Evolutionary conservation across 257 asterid species (phyloP).

Genomic region (Solanum pennellii): DNA sequence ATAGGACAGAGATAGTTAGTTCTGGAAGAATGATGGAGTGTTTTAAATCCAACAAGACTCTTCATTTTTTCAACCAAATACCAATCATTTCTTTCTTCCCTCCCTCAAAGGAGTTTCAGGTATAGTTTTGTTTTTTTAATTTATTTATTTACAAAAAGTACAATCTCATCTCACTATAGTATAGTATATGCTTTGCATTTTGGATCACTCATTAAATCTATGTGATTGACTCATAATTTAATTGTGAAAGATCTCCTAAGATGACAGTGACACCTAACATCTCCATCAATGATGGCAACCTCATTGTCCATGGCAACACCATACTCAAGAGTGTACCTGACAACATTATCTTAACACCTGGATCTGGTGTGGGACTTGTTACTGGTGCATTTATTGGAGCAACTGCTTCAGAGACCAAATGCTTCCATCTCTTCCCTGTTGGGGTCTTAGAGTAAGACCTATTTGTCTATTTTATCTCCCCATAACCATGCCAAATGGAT

Average conservation of each 20-base stretch:
- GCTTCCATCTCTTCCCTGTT: conserved; percentile 78
- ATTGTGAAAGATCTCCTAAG: conserved; percentile 16
- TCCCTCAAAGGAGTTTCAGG: not conserved
- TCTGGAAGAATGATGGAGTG: conserved; percentile 8
- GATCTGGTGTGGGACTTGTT: conserved; percentile 68
- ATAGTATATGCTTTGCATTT: not conserved
- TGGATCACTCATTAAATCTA: not conserved
- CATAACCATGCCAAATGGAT: not conserved
- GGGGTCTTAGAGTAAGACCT: conserved; percentile 76
- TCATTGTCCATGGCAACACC: conserved; percentile 88
- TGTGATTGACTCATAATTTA: not conserved
- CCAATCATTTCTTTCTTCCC: not conserved
- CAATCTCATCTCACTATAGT: too few species aligned
- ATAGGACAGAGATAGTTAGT: not conserved
- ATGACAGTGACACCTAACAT: conserved; percentile 90
- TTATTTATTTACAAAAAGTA: too few species aligned
- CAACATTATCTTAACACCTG: conserved; percentile 69
- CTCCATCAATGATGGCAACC: conserved; percentile 72
- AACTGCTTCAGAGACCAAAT: conserved; percentile 57
- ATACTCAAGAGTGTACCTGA: conserved; percentile 78
- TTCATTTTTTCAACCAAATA: conserved; percentile 1
- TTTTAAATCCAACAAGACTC: conserved; percentile 13
- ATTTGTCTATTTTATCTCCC: not conserved
- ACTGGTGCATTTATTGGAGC: conserved; percentile 92
- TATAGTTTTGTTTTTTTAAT: not conserved